Base-by-base conservation (phyloP, 371 early-diverging fungal species). In the Mucor piriformis region DNA sequence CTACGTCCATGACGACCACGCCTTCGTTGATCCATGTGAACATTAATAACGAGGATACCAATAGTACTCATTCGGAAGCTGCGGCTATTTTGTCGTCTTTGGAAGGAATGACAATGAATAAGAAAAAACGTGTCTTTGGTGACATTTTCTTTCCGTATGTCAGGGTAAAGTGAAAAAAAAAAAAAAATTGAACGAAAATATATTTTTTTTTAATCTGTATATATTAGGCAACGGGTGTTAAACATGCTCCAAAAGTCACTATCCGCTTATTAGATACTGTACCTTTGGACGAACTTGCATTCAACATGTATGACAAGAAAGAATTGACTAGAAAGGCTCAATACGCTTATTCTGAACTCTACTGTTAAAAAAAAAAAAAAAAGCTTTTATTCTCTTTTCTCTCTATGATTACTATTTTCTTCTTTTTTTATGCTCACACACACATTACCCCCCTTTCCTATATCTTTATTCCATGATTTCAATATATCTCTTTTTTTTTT, bases 181-280 rank as follows among this genome's bases (percentile, higher is more conserved):
- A 44, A 5, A 25, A 6, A 46, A 1, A 15, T 24, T 46, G 4
- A 2, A 5, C 18, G n/a, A 6, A 18, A 18, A 18, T 18, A 18
- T 18, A 2, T 40, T n/a, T 18, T 18, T 42, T 42, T 42, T 42
- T 18, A 40, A 42, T 29, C 32, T 32, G 7, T 54, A 34, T 43
- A n/a, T 11, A 33, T 7, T 57, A 77, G 74, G 69, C 69, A 7
- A 71, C 74, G 42, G 74, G 74, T 37, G 55, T 72, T 16, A 74
- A 67, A 32, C 64, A 67, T 27, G 72, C 83, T n/a, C 76, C 77
- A 2, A 79, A 74, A 59, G 66, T 81, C 27, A 80, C 80, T 2
- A 79, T 83, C 34, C 71, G 70, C 15, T 66, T 83, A 44, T 53
- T 83, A 42, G 83, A 83, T 47, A 75, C 72, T 13, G 61, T 81